Conservation (phyloP, 305 asterid genomes). For the Ruellia speciosa region DNA sequence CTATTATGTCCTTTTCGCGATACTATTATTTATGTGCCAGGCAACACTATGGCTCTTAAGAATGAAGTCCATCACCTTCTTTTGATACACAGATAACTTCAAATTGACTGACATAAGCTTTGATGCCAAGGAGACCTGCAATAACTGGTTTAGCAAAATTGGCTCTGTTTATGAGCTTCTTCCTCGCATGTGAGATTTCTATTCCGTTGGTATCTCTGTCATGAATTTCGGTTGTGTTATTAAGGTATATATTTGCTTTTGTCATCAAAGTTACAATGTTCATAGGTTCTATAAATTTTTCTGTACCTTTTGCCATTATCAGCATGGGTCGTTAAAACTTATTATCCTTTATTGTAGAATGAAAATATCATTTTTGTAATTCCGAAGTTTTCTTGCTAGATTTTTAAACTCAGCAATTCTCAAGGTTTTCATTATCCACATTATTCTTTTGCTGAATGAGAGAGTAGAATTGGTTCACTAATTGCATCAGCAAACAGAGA, state of each 20-base stretch:
- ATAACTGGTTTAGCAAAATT: slow-evolving; percentile 83
- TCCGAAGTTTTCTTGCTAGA: slow-evolving; percentile 7
- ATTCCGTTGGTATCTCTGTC: slow-evolving; percentile 16
- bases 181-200: slow-evolving; percentile 77
- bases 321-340: not conserved
- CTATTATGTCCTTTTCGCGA: not conserved
- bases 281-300: not conserved
- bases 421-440: not conserved
- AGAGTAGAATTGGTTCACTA: slow-evolving; percentile 7
- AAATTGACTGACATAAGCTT: slow-evolving; percentile 37
- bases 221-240: slow-evolving; percentile 1
- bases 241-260: not conserved
- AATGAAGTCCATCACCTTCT: slow-evolving; percentile 16
- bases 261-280: not conserved
- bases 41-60: slow-evolving; percentile 1
- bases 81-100: slow-evolving; percentile 51
- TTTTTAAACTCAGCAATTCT: slow-evolving; percentile 4
- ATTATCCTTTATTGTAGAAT: not conserved
- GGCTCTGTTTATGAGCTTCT: slow-evolving; percentile 71
- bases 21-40: not conserved
- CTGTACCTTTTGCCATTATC: not conserved
- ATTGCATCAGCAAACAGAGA: not conserved
- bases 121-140: slow-evolving; percentile 87
- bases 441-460: slow-evolving; percentile 3
- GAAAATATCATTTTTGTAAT: slow-evolving; percentile 1